Conservation (phyloP, 2,329 filamentous ascomycete species). For the Phyllosticta citrichinensis region DNA sequence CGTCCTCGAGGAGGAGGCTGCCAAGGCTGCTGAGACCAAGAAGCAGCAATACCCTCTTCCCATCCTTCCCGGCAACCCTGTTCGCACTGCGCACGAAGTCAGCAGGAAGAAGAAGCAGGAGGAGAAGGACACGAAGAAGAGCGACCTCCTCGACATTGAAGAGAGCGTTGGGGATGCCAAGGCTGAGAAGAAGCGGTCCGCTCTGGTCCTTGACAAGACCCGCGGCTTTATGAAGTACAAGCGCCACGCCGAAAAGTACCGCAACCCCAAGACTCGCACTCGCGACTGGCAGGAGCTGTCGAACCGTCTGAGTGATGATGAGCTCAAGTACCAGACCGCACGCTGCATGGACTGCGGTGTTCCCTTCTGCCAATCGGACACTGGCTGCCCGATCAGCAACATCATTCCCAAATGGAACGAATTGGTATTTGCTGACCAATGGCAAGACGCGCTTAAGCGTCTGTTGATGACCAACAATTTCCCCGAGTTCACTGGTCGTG, state of each 20-base stretch:
- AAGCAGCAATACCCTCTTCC: slow-evolving; percentile 75
- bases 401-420: slow-evolving; percentile 98
- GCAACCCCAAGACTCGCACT: slow-evolving; percentile 68
- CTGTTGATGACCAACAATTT: slow-evolving; percentile 97
- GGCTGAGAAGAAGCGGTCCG: slow-evolving; percentile 80
- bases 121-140: slow-evolving; percentile 60
- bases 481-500: slow-evolving; percentile 93
- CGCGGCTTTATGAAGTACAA: slow-evolving; percentile 96
- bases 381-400: slow-evolving; percentile 90
- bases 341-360: slow-evolving; percentile 99
- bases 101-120: slow-evolving; percentile 44
- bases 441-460: slow-evolving; percentile 84
- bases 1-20: slow-evolving; percentile 74
- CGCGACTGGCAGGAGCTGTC: slow-evolving; percentile 93
- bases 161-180: slow-evolving; percentile 78
- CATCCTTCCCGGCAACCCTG: slow-evolving; percentile 57
- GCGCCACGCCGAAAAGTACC: slow-evolving; percentile 87
- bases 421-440: slow-evolving; percentile 61
- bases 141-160: slow-evolving; percentile 68
- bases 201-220: slow-evolving; percentile 93
- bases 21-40: slow-evolving; percentile 76
- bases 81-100: slow-evolving; percentile 43
- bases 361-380: slow-evolving; percentile 94
- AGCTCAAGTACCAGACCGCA: slow-evolving; percentile 92
- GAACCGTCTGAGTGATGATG: slow-evolving; percentile 78